A percentile compares a stretch with the other conserved stretches of the same genome.
Conservation (phyloP, 2,329 filamentous ascomycete genomes). For the Thielaviopsis populi region DNA sequence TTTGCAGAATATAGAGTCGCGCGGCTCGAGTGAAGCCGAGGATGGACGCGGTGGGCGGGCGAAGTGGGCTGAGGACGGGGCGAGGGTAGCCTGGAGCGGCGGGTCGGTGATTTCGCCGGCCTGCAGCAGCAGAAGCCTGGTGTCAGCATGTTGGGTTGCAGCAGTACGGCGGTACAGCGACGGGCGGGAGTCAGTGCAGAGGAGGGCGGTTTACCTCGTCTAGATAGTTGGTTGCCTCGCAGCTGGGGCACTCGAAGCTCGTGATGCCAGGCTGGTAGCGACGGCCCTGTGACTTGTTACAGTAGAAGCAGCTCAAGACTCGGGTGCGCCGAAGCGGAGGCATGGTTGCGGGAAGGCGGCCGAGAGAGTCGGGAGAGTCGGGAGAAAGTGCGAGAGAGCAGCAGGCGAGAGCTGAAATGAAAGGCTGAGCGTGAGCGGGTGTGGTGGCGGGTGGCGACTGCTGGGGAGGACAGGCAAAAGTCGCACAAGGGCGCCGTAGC, state of each 20-base stretch:
- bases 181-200: background rate
- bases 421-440: too few species aligned
- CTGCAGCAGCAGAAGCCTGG: conserved; percentile 31
- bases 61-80: conserved; percentile 20
- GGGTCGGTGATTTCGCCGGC: conserved; percentile 84
- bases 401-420: background rate
- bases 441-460: too few species aligned
- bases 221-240: conserved; percentile 77
- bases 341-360: conserved; percentile 26
- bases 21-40: conserved; percentile 21
- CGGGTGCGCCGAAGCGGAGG: conserved; percentile 28
- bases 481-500: too few species aligned
- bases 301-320: conserved; percentile 66
- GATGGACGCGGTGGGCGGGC: conserved; percentile 19
- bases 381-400: background rate
- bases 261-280: conserved; percentile 41
- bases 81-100: conserved; percentile 44
- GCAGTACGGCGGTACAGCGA: background rate
- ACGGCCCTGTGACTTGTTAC: conserved; percentile 50
- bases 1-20: conserved; percentile 46
- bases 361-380: background rate
- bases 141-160: background rate
- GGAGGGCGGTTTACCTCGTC: conserved; percentile 49
- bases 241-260: conserved; percentile 60
- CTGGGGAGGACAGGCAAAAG: too few species aligned